Base-by-base conservation (phyloP, 2,329 filamentous ascomycete species). In the Aspergillus sp. region DNA sequence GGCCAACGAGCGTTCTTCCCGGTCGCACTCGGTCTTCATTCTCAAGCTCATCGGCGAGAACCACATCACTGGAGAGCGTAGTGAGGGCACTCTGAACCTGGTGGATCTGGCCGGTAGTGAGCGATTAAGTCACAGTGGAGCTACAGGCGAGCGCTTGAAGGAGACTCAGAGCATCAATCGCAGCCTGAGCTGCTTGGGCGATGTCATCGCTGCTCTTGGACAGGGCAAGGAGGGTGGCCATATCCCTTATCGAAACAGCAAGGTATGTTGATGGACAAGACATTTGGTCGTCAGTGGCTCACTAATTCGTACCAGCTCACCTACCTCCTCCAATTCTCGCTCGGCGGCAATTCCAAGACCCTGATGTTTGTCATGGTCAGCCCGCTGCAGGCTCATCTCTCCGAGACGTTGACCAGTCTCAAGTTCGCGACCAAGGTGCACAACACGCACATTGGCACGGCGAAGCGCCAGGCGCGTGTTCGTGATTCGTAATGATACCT, bases 341-440 rank as follows among this genome's bases (percentile, higher is more conserved):
- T 99, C 6, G 93, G 94, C 3, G 94, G 94, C 14, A 97, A 96
- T 71, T 94, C 88, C 62, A 96, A 97, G 76, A 99, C 94, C 0
- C 86, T 99, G 64, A 99, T 99, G 94, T 96, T 99, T 71, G 91
- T 97, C 70, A 97, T 97, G 92, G 89, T 96, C 52, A 94, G 88
- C 62, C 94, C 94, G 31, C 78, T 97, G 54, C 89, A 95, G 76
- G 88, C 86, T 5, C 94, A 97, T 76, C 78, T 97, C 59, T 88
- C 88, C 65, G 94, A 99, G 79, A 97, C 92, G 3, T 78, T 97
- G 69, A 96, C 92, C 42, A 97, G 91, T 79, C 79, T 99, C 72
- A 88, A 94, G 66, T 99, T 99, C 73, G 94, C 94, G 14, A 95
- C 90, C 31, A 97, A 96, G 82, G 91, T 91, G 49, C 67, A 72